Percentiles rank a stretch among this genome's conserved stretches.
Evolutionary conservation across 805 yeast genomes (phyloP).

Genomic region (Cyberlindnera nakhonratchasimensis): DNA sequence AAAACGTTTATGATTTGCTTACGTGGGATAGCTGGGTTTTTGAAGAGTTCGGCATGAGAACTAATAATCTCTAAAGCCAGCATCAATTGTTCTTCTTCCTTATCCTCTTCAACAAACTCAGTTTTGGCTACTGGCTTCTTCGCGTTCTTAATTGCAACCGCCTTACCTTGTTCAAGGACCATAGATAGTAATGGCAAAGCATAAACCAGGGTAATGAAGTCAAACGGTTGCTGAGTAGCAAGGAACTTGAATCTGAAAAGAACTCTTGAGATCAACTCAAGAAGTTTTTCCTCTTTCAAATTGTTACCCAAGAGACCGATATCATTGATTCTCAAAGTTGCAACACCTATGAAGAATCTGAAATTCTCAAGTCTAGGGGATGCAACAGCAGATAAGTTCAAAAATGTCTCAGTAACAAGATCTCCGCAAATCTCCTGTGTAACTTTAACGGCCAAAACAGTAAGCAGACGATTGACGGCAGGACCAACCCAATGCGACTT

Average conservation of each 20-base stretch:
- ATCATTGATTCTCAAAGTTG: slow-evolving; percentile 57
- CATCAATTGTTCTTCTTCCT: slow-evolving; percentile 82
- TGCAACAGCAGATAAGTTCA: slow-evolving; percentile 50
- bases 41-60: slow-evolving; percentile 65
- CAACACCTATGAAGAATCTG: slow-evolving; percentile 60
- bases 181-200: slow-evolving; percentile 69
- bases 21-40: slow-evolving; percentile 67
- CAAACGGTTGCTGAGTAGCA: slow-evolving; percentile 69
- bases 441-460: slow-evolving; percentile 37
- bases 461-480: slow-evolving; percentile 50
- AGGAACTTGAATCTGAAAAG: slow-evolving; percentile 73
- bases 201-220: slow-evolving; percentile 64
- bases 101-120: slow-evolving; percentile 77
- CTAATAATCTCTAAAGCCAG: slow-evolving; percentile 73
- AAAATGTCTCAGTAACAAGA: slow-evolving; percentile 46
- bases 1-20: slow-evolving; percentile 57
- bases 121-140: slow-evolving; percentile 50
- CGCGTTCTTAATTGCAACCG: slow-evolving; percentile 49
- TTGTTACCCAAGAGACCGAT: slow-evolving; percentile 44
- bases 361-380: slow-evolving; percentile 49
- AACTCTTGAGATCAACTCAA: slow-evolving; percentile 57
- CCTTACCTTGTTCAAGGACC: slow-evolving; percentile 65
- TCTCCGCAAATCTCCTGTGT: slow-evolving; percentile 39
- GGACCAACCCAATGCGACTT: slow-evolving; percentile 66
- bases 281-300: slow-evolving; percentile 47